Base-by-base conservation (phyloP, 495 filamentous ascomycete species). In the Penicillium psychrofluorescens region DNA sequence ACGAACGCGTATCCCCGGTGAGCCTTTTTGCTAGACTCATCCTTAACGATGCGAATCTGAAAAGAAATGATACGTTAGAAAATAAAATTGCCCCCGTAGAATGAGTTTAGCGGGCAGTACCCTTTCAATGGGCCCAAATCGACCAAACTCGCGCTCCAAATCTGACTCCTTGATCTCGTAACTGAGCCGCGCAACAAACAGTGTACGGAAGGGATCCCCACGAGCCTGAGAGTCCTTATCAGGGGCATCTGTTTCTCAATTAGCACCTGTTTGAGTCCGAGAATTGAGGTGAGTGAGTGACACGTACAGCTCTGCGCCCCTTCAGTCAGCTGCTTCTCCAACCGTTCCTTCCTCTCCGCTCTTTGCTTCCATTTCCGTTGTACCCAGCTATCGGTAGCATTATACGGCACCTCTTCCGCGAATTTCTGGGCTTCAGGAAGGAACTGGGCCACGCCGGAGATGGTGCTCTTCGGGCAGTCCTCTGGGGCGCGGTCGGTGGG, bases 1-100 rank as follows among this genome's bases (percentile, higher is more conserved):
- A 98, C 84, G 63, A 98, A 98, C 46, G 89, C 92, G 69, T 98
- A 98, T 49, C 92, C 92, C 52, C 81, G 78, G 61, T 92, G 84
- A 36, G 80, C 75, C 66, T 94, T 95, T 61, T 89, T 90, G 42
- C 80, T 79, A 59, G 83, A 83, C 52, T 86, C 90, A 50, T 72
- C 59, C 48, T 71, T 76, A 47, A 97, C 80, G 55, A 95, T 85
- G 40, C 91, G 87, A 59, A 96, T 95, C 89, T 95, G 22, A 22
- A 22, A 22, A 55, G 28, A 33, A 43, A 4, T 11, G 36, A 34
- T n/a, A 51, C 35, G 50, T 54, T 40, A 43, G 42, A 40, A 16
- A 42, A 40, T 49, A 27, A 37, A 33, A 7, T 22, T 27, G 2
- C 30, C 12, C 29, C 33, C 29, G 28, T 16, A 35, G 35, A 37